phyloP scores from a whole-genome alignment of 441 rosid species.

The Corymbia calophylla region DNA sequence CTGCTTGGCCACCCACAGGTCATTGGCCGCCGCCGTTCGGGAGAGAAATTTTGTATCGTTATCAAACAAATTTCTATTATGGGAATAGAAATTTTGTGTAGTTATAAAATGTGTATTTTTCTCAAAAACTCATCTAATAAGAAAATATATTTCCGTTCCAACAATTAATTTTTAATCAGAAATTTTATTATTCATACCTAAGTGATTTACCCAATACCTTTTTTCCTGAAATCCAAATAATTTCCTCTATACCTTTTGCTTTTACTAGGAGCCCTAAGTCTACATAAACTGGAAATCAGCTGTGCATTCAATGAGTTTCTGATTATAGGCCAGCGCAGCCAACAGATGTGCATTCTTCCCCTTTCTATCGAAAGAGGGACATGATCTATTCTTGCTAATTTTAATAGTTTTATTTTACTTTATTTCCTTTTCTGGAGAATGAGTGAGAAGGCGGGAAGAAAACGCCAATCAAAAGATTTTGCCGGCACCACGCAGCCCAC shows the following conservation, averaged over 20 bases:
- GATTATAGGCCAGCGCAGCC: not conserved
- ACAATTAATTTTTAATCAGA: too few species aligned
- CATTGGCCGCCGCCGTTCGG: too few species aligned
- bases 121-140: too few species aligned
- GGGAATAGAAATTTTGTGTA: too few species aligned
- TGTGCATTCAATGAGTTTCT: not conserved
- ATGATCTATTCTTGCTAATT: not conserved
- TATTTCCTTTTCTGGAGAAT: not conserved
- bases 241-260: not conserved
- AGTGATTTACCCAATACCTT: rapidly evolving
- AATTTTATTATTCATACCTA: too few species aligned
- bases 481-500: not conserved
- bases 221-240: not conserved
- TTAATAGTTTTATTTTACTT: not conserved
- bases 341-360: not conserved
- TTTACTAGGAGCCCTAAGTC: not conserved
- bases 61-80: too few species aligned
- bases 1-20: too few species aligned
- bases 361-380: not conserved
- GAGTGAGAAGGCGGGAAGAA: not conserved
- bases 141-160: too few species aligned
- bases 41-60: too few species aligned
- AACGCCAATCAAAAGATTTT: not conserved
- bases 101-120: too few species aligned
- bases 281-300: not conserved